Evolutionary conservation across 1,284 basidiomycete species (phyloP).

Genomic region (Testicularia cyperi): DNA sequence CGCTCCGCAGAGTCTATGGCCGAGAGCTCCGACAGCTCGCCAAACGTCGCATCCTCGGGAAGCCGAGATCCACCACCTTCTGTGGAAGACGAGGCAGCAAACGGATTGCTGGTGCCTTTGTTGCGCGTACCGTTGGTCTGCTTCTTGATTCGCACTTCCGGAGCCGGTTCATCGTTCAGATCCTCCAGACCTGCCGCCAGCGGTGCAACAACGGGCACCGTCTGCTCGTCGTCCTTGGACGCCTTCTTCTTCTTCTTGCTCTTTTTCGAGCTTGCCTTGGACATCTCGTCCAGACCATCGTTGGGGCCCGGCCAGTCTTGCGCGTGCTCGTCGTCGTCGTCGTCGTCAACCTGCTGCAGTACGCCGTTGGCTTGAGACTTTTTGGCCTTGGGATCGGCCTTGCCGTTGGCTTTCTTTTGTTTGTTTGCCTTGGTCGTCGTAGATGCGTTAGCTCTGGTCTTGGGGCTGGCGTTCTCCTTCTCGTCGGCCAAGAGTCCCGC

Average conservation of each 20-base stretch:
- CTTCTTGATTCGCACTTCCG: conserved; percentile 36
- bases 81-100: conserved; percentile 15
- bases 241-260: conserved; percentile 10
- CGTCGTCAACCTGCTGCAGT: background rate
- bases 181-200: conserved; percentile 36
- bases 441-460: conserved; percentile 2
- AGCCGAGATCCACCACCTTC: no score
- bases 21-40: conserved; percentile 50
- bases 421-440: conserved; percentile 9
- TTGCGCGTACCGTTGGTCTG: conserved; percentile 1
- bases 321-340: background rate
- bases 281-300: background rate
- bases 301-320: no score
- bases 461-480: conserved; percentile 32
- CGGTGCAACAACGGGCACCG: conserved; percentile 21
- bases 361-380: no score
- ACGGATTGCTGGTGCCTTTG: conserved; percentile 15
- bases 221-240: conserved; percentile 11
- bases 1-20: conserved; percentile 50
- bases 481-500: conserved; percentile 34
- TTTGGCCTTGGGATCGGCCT: no score
- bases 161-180: conserved; percentile 25
- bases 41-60: conserved; percentile 39
- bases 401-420: conserved; percentile 8
- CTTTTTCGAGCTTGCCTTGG: background rate